Conservation (phyloP, 2,329 filamentous ascomycete species). For the Claviceps sp. region DNA sequence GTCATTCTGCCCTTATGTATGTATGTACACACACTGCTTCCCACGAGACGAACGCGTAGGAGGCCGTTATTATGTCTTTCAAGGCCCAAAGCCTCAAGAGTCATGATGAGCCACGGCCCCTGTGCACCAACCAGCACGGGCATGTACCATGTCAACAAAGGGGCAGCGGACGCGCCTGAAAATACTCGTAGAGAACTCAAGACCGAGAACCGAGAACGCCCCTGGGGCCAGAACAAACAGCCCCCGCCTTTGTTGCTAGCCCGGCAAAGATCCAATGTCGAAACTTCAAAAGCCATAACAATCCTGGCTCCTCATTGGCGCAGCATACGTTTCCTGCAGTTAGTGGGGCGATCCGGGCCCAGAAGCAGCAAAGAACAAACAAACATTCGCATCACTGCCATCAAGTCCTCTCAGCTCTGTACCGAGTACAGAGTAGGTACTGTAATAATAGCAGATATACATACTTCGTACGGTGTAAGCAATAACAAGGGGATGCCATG, state of each 20-base stretch:
- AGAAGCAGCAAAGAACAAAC: neutral
- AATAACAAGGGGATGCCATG: too few species aligned
- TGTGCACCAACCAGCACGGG: neutral
- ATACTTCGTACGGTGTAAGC: too few species aligned
- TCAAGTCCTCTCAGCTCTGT: too few species aligned
- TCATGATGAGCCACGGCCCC: neutral
- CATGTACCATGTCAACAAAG: neutral
- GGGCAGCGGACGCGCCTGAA: neutral
- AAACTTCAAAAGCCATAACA: neutral
- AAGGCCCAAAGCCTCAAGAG: too few species aligned
- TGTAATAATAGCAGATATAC: too few species aligned
- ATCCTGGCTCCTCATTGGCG: neutral
- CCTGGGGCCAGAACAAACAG: neutral
- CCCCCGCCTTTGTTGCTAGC: neutral
- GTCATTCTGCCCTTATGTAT: too few species aligned
- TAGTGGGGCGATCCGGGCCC: too few species aligned
- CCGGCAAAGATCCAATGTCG: neutral
- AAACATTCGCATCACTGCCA: too few species aligned
- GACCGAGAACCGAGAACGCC: neutral
- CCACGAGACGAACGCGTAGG: neutral
- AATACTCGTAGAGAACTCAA: too few species aligned
- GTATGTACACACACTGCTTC: neutral
- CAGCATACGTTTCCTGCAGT: neutral
- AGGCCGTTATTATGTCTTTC: neutral
- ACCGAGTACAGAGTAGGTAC: too few species aligned